A percentile compares a stretch with the other conserved stretches of the same genome.
Evolutionary conservation across 352 stramenopile genomes (phyloP).

Genomic region (Pythium dissimile): DNA sequence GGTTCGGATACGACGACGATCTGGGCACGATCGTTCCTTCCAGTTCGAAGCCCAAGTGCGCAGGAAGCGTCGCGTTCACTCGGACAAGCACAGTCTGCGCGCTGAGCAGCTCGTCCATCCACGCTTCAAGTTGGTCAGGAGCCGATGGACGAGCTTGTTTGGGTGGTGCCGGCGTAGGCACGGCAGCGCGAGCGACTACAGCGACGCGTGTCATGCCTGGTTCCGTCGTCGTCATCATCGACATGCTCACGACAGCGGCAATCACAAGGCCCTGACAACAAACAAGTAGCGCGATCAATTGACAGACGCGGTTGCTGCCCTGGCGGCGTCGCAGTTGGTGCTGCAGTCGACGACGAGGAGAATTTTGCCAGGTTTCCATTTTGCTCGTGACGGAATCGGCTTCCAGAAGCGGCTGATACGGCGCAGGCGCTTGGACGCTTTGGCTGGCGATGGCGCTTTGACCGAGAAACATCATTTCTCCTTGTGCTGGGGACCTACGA

Average conservation of each 20-base stretch:
- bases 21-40: conserved; percentile 5
- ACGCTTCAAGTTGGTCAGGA: not conserved
- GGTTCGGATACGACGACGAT: not conserved
- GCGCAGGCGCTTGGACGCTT: not conserved
- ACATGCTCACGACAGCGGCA: not conserved
- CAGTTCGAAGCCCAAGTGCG: not conserved
- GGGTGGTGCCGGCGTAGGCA: no score
- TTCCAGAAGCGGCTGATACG: not conserved
- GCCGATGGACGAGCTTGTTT: no score
- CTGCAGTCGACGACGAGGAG: not conserved
- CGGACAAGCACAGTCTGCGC: not conserved
- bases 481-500: not conserved
- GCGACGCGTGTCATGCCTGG: no score
- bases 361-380: not conserved
- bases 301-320: conserved; percentile 1
- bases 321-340: not conserved
- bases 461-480: conserved; percentile 1
- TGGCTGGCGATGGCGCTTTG: no score
- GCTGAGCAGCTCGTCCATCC: not conserved
- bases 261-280: conserved; percentile 11
- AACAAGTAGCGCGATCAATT: not conserved
- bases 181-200: no score
- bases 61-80: not conserved
- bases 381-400: not conserved
- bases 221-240: no score